phyloP scores from a whole-genome alignment of 2,329 filamentous ascomycete species.

The Emergomyces orientalis region DNA sequence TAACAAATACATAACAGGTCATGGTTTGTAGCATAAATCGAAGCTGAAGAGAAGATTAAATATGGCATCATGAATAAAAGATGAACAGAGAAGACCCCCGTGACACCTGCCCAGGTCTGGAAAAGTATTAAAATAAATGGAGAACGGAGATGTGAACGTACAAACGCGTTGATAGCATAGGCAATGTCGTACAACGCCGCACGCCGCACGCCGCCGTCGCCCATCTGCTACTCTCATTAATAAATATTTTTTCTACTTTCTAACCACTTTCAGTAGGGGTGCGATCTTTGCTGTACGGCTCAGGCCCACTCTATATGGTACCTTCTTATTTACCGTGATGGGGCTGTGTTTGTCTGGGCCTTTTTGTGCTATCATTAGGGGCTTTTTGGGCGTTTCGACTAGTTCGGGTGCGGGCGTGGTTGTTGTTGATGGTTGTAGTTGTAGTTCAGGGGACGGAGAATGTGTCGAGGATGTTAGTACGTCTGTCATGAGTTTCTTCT shows the following conservation, averaged over 20 bases:
- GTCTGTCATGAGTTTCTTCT: neutral
- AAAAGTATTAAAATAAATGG: neutral
- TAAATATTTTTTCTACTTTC: conserved; percentile 24
- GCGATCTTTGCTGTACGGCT: conserved; percentile 42
- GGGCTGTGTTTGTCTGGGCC: conserved; percentile 35
- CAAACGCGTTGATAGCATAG: too few relatives aligned
- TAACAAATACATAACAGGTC: neutral
- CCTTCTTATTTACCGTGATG: conserved; percentile 30
- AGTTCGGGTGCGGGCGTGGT: neutral
- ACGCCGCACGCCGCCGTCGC: neutral
- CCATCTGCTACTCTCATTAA: neutral
- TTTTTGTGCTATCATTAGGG: conserved; percentile 15
- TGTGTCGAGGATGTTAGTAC: neutral
- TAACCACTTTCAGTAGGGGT: conserved; percentile 39
- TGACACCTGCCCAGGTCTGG: neutral
- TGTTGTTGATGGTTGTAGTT: neutral
- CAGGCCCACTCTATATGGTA: conserved; percentile 40
- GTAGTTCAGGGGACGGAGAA: neutral
- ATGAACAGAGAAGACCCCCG: too few relatives aligned
- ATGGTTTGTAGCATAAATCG: neutral
- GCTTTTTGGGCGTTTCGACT: conserved; percentile 12
- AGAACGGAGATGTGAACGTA: neutral
- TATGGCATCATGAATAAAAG: neutral
- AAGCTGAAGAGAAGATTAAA: neutral
- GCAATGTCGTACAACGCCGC: neutral